phyloP scores from a whole-genome alignment of 768 basidiomycete genomes.

The Boletus barrowsii region DNA sequence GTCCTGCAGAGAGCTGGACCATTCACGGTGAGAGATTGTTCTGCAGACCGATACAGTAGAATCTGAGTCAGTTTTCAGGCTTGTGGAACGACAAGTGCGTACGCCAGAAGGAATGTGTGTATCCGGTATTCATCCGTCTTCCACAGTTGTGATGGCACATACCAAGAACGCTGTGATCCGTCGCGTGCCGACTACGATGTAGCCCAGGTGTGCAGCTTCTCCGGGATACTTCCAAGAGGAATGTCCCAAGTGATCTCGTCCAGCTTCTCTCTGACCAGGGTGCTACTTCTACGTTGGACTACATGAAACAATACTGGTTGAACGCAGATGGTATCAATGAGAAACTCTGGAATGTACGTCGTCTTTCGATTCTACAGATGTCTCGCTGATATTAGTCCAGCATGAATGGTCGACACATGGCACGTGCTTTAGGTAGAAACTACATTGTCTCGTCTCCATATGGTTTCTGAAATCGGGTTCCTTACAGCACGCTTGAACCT shows the following conservation, averaged over 20 bases:
- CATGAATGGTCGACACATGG: conserved; percentile 75
- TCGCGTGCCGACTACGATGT: conserved; percentile 45
- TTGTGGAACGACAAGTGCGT: conserved; percentile 65
- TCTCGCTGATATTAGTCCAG: conserved; percentile 28
- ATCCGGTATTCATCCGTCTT: neutral
- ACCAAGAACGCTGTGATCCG: conserved; percentile 35
- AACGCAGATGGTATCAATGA: conserved; percentile 58
- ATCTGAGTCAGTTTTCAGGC: conserved; percentile 35
- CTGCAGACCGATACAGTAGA: neutral
- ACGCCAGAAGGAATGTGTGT: neutral
- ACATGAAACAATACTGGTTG: conserved; percentile 64
- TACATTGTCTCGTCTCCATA: neutral
- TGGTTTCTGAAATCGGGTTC: conserved; percentile 1
- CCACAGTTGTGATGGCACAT: conserved; percentile 52
- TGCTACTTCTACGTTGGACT: conserved; percentile 54
- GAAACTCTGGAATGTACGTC: conserved; percentile 63
- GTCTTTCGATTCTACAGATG: neutral
- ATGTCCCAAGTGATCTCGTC: neutral
- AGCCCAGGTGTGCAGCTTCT: conserved; percentile 27
- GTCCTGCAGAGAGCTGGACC: conserved; percentile 69
- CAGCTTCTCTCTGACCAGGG: conserved; percentile 60
- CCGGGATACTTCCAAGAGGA: neutral
- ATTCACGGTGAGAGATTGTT: conserved; percentile 56
- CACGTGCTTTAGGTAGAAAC: conserved; percentile 39
- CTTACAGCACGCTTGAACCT: conserved; percentile 52